Percentiles rank a stretch among this genome's conserved stretches.
phyloP scores from a whole-genome alignment of 257 asterid species.

The Eucommia ulmoides region DNA sequence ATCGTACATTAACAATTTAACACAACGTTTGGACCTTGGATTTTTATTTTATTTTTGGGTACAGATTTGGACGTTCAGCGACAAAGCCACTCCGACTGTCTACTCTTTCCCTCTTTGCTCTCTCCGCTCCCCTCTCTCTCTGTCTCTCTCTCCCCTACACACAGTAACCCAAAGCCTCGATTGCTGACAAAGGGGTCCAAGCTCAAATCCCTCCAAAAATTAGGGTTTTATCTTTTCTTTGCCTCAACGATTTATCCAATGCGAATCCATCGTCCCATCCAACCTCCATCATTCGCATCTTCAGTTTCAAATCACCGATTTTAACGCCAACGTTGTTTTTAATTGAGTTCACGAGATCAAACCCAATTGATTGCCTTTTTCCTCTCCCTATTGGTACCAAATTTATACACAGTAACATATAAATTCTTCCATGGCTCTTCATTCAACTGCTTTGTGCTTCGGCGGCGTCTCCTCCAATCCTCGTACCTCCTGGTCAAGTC shows the following conservation, averaged over 20 bases:
- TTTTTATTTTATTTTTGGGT: too few relatives aligned
- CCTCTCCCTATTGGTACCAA: neutral
- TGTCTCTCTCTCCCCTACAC: neutral
- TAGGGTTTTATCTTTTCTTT: neutral
- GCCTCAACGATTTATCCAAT: constrained; percentile 6
- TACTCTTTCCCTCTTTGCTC: constrained; percentile 1
- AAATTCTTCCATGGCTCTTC: constrained; percentile 41
- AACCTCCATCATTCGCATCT: neutral
- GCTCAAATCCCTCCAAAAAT: too few relatives aligned
- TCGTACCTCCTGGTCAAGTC: constrained; percentile 21
- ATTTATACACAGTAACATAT: neutral
- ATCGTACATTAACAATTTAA: too few relatives aligned
- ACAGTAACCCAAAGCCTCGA: too few relatives aligned
- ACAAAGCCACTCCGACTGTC: neutral
- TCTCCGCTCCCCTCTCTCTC: constrained; percentile 10
- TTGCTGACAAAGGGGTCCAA: too few relatives aligned
- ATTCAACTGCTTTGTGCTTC: constrained; percentile 46
- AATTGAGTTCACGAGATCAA: constrained; percentile 8
- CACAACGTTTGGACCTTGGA: too few relatives aligned
- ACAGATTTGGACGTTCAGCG: too few relatives aligned
- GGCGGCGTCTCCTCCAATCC: constrained; percentile 25
- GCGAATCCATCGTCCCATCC: neutral
- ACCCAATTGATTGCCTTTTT: neutral
- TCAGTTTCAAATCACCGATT: constrained; percentile 11
- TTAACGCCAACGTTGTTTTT: constrained; percentile 17